Evolutionary conservation across 2,329 filamentous ascomycete species (phyloP), one percentile per base, ranked within the genome.

Genomic region (Neonectria coccinea): DNA sequence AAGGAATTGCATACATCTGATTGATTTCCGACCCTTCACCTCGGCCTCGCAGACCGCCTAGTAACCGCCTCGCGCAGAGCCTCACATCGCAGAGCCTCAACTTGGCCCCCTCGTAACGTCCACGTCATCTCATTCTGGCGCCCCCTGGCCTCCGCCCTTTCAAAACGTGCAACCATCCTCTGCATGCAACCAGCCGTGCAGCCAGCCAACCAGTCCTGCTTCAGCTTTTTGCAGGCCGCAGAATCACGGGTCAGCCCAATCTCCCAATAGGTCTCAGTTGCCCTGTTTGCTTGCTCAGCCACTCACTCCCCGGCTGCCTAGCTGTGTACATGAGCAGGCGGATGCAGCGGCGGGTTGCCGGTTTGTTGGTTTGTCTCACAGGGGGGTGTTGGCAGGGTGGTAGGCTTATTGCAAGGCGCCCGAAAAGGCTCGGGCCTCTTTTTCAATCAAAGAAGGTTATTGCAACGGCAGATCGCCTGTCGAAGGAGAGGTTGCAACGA

Each of bases 81-180:
- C 51, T 42, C 51, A 54, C 16, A 5, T n/a, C 33, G 14, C 51
- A 39, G 31, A 54, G 39, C 33, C 39, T 42, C 51, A 54, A 12
- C 48, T 51, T 5, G 2, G 11, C 27, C 33, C n/a, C 14, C 33
- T 29, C 51, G 20, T 18, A 54, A 41, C 20, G 9, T 29, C 25
- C 51, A 51, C n/a, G 48, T 51, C 48, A 51, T 36, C 48, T n/a
- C 29, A 11, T 29, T 42, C 39, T 42, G 4, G 11, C 36, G 14
- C 36, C 36, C 36, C 36, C 29, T 29, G 9, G 9, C 29, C 29
- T 29, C 29, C 36, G 14, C 36, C 36, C 36, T 16, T 39, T 12
- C 36, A n/a, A 16, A 16, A 8, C 36, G 36, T 39, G 16, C 27
- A 27, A 22, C 47, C 47, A 18, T n/a, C 25, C 1, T 9, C 16